Conservation (phyloP, 148 eudicot species). For the Suaeda aralocaspica region DNA sequence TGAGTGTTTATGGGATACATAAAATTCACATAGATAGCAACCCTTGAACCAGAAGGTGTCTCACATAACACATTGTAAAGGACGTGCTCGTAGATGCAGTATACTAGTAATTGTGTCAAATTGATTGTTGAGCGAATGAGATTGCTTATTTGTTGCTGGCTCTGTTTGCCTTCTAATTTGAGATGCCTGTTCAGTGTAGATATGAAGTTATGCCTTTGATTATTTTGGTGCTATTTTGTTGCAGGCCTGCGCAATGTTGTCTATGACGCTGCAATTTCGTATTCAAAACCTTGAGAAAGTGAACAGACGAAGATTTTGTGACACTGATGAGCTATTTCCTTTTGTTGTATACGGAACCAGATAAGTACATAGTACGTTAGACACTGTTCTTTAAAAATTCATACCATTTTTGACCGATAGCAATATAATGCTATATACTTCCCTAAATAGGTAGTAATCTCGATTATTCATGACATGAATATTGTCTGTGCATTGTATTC, state of each 20-base stretch:
- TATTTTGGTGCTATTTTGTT: background rate
- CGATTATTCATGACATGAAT: background rate
- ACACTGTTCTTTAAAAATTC: background rate
- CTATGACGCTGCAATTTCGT: background rate
- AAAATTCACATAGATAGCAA: background rate
- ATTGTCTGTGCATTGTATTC: background rate
- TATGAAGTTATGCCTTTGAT: no score
- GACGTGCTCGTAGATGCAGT: background rate
- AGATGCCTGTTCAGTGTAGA: no score
- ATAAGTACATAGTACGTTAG: slow-evolving; percentile 1
- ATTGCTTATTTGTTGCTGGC: background rate
- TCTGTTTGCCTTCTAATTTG: background rate
- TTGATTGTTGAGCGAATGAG: background rate
- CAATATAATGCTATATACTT: slow-evolving; percentile 3
- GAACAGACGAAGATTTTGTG: slow-evolving; percentile 10
- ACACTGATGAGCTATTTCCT: background rate
- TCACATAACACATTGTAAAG: background rate
- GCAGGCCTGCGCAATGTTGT: slow-evolving; percentile 17
- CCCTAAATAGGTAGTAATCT: background rate
- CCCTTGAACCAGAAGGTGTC: background rate
- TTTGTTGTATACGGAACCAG: slow-evolving; percentile 3
- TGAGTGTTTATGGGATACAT: background rate
- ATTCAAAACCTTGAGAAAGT: background rate
- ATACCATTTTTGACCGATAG: slow-evolving; percentile 1
- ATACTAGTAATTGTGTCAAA: background rate